These are phyloP conservation scores for Filobasidium wieringae DNA, from an alignment of 768 basidiomycete species.

Conservation along the genomic window DNA sequence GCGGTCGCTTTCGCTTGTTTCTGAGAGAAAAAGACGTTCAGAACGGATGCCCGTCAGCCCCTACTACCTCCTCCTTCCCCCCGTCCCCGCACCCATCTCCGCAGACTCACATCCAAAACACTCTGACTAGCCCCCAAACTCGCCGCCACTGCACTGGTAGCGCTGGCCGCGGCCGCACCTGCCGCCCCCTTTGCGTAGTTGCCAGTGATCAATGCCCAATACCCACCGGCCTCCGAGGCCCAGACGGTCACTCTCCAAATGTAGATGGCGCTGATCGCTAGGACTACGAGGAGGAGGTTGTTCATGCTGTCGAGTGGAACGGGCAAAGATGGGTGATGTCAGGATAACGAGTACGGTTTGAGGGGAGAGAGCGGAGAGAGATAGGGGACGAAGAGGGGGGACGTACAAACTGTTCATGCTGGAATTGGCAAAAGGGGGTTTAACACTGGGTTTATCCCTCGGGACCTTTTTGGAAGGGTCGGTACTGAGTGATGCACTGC, in stretches of 20 bases:
- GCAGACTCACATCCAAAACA: neutral
- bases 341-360: neutral
- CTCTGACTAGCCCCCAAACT: neutral
- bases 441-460: conserved; percentile 27
- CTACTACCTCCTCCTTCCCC: neutral
- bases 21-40: neutral
- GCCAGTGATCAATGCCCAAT: conserved; percentile 37
- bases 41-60: neutral
- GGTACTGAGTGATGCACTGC: conserved; percentile 27
- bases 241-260: conserved; percentile 32
- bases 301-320: conserved; percentile 19
- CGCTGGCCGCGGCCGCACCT: conserved; percentile 8
- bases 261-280: conserved; percentile 30
- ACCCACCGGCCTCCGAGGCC: conserved; percentile 33
- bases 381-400: neutral
- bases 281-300: conserved; percentile 31
- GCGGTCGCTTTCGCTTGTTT: conserved; percentile 2
- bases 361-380: neutral
- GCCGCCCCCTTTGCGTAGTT: conserved; percentile 14
- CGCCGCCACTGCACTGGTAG: conserved; percentile 8
- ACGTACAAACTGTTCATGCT: conserved; percentile 37
- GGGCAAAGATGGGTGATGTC: neutral
- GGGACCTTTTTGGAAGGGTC: conserved; percentile 29
- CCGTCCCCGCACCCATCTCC: neutral
- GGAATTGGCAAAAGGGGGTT: conserved; percentile 33